Evolutionary conservation across 192 early-diverging fungal genomes (phyloP).

Genomic region (Linnemannia schmuckeri): DNA sequence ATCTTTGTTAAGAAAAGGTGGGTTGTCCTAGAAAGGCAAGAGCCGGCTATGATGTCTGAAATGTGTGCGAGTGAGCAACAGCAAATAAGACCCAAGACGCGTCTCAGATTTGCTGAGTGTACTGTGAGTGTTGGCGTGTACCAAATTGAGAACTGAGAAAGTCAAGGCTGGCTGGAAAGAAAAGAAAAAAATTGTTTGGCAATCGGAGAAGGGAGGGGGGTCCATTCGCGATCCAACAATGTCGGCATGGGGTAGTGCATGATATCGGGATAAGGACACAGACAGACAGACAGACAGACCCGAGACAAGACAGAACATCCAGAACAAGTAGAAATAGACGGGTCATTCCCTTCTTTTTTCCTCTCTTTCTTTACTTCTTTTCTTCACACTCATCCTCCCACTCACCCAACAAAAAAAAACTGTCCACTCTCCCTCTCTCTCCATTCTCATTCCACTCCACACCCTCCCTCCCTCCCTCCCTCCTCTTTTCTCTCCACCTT

Average conservation of each 20-base stretch:
- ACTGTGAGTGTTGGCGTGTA: neutral
- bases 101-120: neutral
- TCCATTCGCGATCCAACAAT: no score
- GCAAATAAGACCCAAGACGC: slow-evolving; percentile 2
- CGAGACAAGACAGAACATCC: no score
- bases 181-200: neutral
- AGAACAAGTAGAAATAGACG: slow-evolving; percentile 3
- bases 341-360: neutral
- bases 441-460: neutral
- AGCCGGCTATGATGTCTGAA: neutral
- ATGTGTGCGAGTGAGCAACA: neutral
- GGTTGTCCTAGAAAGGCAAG: slow-evolving; percentile 3
- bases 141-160: neutral
- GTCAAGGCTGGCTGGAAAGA: neutral
- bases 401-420: neutral
- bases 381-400: neutral
- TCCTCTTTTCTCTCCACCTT: neutral
- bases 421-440: neutral
- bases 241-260: no score
- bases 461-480: neutral
- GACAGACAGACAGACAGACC: no score
- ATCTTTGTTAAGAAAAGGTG: neutral
- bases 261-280: no score
- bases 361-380: neutral
- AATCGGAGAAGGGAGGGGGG: neutral